Base-by-base conservation (phyloP, 116 monocot genomes). In the Trichopus zeylanicus region DNA sequence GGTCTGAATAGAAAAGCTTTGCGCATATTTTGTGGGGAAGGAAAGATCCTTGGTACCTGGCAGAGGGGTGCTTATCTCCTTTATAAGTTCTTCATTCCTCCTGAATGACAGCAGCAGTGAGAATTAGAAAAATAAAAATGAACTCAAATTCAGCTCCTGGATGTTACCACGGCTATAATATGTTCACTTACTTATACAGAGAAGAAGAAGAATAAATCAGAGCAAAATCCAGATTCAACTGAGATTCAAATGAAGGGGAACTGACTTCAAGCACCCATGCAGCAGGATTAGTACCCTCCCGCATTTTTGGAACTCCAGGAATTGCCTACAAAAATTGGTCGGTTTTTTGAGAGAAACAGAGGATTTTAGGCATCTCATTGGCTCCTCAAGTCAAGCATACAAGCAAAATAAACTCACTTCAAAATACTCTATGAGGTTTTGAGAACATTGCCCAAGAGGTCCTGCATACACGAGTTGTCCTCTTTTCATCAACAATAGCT, bases 391-490 rank as follows among this genome's bases (percentile, higher is more conserved):
- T n/a, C n/a, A n/a, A n/a, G n/a, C n/a, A n/a, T n/a, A n/a, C n/a
- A n/a, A n/a, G n/a, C n/a, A n/a, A 18, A 16, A 4, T 21, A 24
- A 59, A 64, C 81, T 81, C 51, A 92, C 92, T 64, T 92, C 78
- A 73, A 92, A 87, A 60, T 92, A 92, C 28, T 80, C 63, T 28
- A 92, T 71, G 20, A 88, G 72, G 12, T 77, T 75, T 29, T 68
- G 63, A 23, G 93, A 93, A 13, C 61, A 42, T 20, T 29, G 75
- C 37, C 93, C 93, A 23, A 93, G 82, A 25, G 71, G 66, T 51
- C 93, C 93, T 7, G 73, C 79, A 71, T 93, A 93, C 49, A 93
- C 82, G 38, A 85, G 69, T 57, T 73, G 79, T 18, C 89, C 93
- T 29, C 34, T 67, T 64, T 89, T 94, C 93, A 89, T 75, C 52